These are phyloP conservation scores for Cutaneotrichosporon sp. DNA, from an alignment of 1,284 basidiomycete genomes.

Conservation along the genomic window DNA sequence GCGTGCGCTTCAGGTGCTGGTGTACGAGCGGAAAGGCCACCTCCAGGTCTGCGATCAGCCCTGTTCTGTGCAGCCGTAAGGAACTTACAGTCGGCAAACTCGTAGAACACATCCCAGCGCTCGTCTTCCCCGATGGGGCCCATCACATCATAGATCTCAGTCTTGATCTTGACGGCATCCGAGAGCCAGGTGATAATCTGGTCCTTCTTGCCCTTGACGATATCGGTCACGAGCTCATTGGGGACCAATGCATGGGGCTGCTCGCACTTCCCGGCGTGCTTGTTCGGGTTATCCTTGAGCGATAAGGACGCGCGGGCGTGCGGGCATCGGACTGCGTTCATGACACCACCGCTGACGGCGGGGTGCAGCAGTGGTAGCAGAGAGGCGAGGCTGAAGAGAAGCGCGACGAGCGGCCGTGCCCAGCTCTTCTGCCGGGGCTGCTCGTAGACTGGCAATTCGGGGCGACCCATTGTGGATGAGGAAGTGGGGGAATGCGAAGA, in stretches of 20 bases:
- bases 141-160: slow-evolving; percentile 49
- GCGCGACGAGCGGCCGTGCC: background rate
- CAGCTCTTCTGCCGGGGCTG: background rate
- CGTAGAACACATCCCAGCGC: slow-evolving; percentile 46
- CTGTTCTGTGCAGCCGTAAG: too few species aligned
- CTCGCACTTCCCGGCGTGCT: slow-evolving; percentile 2
- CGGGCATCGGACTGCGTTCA: background rate
- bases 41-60: slow-evolving; percentile 37
- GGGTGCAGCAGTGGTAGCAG: background rate
- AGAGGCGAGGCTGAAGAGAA: background rate
- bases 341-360: background rate
- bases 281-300: background rate
- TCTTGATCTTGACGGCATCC: slow-evolving; percentile 42
- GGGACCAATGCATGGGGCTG: slow-evolving; percentile 9
- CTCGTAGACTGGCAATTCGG: background rate
- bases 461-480: background rate
- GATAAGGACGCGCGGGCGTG: background rate
- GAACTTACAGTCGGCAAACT: slow-evolving; percentile 43
- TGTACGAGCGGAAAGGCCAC: slow-evolving; percentile 49
- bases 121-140: slow-evolving; percentile 44
- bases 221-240: slow-evolving; percentile 14
- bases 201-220: slow-evolving; percentile 28
- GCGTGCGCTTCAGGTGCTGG: slow-evolving; percentile 53
- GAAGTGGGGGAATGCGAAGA: background rate
- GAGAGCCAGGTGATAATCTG: slow-evolving; percentile 35